Conservation (phyloP, 495 filamentous ascomycete species). For the Trichoderma virens region DNA sequence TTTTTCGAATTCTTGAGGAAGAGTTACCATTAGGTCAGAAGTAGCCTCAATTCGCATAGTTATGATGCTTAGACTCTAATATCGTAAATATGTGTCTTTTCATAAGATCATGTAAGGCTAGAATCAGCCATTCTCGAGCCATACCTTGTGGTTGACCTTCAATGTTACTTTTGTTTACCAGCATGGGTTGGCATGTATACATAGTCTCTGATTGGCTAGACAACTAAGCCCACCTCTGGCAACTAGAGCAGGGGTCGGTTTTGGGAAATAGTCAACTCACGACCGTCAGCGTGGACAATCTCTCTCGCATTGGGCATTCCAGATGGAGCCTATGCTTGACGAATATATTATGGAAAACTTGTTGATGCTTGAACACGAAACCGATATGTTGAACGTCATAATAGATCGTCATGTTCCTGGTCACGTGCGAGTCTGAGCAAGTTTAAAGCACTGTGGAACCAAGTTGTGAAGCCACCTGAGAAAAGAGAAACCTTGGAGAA, state of each 20-base stretch:
- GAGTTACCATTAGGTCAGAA: no score
- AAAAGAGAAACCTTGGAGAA: neutral
- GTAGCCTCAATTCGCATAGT: no score
- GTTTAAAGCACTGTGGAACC: neutral
- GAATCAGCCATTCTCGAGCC: no score
- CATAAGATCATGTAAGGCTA: no score
- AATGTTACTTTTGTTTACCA: no score
- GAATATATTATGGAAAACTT: neutral
- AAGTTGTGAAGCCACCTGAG: neutral
- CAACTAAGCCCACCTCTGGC: neutral
- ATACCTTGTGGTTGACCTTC: no score
- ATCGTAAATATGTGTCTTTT: no score
- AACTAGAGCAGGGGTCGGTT: neutral
- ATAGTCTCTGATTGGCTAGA: constrained; percentile 3
- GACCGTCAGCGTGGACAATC: neutral
- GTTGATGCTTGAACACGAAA: neutral
- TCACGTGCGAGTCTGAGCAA: neutral
- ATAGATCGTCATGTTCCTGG: neutral
- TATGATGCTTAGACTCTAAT: no score
- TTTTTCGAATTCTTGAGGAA: no score
- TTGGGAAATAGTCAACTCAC: neutral
- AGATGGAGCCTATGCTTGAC: neutral
- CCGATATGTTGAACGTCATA: neutral
- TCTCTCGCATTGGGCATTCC: neutral
- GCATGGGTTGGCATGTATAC: no score